These are phyloP conservation scores for Globisporangium recalcitrans DNA, from an alignment of 352 stramenopile genomes.

Conservation along the genomic window DNA sequence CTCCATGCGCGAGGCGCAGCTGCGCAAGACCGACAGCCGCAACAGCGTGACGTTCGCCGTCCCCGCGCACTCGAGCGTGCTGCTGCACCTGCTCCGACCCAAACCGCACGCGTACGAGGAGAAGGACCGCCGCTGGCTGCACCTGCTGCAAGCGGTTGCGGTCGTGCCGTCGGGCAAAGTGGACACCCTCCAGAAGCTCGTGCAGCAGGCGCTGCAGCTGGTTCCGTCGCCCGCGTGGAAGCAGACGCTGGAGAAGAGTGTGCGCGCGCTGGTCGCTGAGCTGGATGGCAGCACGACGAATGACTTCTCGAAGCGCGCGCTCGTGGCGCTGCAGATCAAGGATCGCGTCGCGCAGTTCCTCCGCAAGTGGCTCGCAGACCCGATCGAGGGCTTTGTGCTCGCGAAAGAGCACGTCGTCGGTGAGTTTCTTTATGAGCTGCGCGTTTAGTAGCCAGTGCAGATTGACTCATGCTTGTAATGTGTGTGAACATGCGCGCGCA, in stretches of 20 bases:
- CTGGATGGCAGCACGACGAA: slow-evolving; percentile 12
- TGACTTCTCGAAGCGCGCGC: slow-evolving; percentile 26
- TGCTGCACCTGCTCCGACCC: slow-evolving; percentile 49
- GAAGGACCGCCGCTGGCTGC: slow-evolving; percentile 62
- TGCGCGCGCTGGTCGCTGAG: slow-evolving; percentile 29
- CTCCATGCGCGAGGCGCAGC: slow-evolving; percentile 38
- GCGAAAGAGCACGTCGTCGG: slow-evolving; percentile 68
- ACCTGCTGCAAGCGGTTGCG: slow-evolving; percentile 57
- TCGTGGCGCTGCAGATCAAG: slow-evolving; percentile 61
- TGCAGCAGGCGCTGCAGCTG: slow-evolving; percentile 46
- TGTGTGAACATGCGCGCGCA: neutral
- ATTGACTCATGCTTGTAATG: neutral
- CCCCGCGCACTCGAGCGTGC: slow-evolving; percentile 40
- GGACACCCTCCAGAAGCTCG: slow-evolving; percentile 42
- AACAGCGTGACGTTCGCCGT: slow-evolving; percentile 56
- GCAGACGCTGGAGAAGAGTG: slow-evolving; percentile 20
- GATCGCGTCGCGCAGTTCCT: slow-evolving; percentile 63
- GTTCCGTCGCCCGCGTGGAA: slow-evolving; percentile 28
- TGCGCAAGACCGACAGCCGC: slow-evolving; percentile 48
- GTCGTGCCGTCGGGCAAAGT: slow-evolving; percentile 56
- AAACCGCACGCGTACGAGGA: slow-evolving; percentile 48
- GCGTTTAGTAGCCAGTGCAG: neutral
- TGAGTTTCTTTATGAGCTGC: slow-evolving; percentile 14
- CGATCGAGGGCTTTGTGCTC: slow-evolving; percentile 60
- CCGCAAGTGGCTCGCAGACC: slow-evolving; percentile 63